A percentile compares a stretch with the other conserved stretches of the same genome.
Evolutionary conservation across 1,284 basidiomycete genomes (phyloP).

Genomic region (Paramarasmius palmivorus): DNA sequence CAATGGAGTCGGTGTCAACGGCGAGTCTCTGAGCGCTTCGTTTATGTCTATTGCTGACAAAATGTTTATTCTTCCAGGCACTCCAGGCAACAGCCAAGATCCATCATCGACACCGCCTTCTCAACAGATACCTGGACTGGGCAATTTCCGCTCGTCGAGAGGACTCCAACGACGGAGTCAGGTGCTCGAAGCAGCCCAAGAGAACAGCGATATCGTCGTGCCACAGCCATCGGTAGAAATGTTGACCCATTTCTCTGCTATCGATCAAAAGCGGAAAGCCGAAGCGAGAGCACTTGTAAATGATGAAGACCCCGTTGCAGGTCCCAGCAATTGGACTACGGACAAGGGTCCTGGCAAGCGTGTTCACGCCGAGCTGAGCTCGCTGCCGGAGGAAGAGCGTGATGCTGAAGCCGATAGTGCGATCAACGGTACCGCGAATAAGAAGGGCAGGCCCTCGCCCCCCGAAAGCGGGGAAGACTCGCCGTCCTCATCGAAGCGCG

Average conservation of each 20-base stretch:
- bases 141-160: constrained; percentile 24
- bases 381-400: constrained; percentile 35
- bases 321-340: constrained; percentile 17
- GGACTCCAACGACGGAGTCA: constrained; percentile 48
- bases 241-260: constrained; percentile 33
- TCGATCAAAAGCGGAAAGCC: constrained; percentile 18
- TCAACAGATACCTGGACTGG: constrained; percentile 4
- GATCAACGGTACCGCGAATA: not conserved
- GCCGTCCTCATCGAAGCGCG: not conserved
- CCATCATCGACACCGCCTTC: constrained; percentile 14
- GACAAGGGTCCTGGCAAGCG: constrained; percentile 39
- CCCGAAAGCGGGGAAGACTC: not conserved
- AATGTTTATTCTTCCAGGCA: constrained; percentile 16
- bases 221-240: constrained; percentile 45
- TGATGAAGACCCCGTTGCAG: constrained; percentile 4
- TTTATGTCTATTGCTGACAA: constrained; percentile 19
- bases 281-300: constrained; percentile 12
- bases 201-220: constrained; percentile 30
- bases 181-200: constrained; percentile 41
- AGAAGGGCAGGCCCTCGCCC: not conserved
- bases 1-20: constrained; percentile 7
- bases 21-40: constrained; percentile 7
- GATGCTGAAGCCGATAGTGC: constrained; percentile 13
- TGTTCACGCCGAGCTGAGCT: constrained; percentile 38
- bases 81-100: constrained; percentile 6